Evolutionary conservation across 176 grass and related monocot species (phyloP).

Genomic region (Zoysia japonica): DNA sequence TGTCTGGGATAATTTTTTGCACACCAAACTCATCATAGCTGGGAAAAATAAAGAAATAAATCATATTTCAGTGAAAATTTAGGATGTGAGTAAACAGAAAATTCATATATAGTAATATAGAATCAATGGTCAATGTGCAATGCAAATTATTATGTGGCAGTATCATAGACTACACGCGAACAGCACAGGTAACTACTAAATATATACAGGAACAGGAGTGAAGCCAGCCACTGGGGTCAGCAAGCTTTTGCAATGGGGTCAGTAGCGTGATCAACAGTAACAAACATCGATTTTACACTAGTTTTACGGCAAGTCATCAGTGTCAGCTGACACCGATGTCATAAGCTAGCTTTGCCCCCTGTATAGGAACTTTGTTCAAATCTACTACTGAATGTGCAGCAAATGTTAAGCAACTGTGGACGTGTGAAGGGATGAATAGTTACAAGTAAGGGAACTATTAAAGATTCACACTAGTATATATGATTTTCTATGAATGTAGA

Average conservation of each 20-base stretch:
- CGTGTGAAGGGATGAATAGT: neutral
- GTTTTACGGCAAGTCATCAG: no score
- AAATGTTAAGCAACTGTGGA: neutral
- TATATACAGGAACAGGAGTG: no score
- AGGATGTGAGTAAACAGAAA: neutral
- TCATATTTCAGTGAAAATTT: constrained; percentile 14
- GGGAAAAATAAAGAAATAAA: constrained; percentile 34
- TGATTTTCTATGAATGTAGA: constrained; percentile 8
- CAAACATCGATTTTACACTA: no score
- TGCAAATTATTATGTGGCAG: neutral
- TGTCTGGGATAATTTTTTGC: constrained; percentile 98
- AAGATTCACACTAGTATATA: neutral
- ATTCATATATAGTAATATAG: neutral
- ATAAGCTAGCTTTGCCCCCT: no score
- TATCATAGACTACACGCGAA: constrained; percentile 14
- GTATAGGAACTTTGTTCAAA: neutral
- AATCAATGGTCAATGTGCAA: constrained; percentile 26
- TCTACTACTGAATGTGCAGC: neutral
- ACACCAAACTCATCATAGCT: constrained; percentile 95
- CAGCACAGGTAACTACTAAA: no score
- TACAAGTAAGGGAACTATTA: neutral
- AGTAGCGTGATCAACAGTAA: no score
- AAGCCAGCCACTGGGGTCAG: no score
- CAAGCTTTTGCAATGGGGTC: no score
- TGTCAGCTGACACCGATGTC: no score